Base-by-base conservation (phyloP, 2,329 filamentous ascomycete genomes). In the Zopfia rhizophila region DNA sequence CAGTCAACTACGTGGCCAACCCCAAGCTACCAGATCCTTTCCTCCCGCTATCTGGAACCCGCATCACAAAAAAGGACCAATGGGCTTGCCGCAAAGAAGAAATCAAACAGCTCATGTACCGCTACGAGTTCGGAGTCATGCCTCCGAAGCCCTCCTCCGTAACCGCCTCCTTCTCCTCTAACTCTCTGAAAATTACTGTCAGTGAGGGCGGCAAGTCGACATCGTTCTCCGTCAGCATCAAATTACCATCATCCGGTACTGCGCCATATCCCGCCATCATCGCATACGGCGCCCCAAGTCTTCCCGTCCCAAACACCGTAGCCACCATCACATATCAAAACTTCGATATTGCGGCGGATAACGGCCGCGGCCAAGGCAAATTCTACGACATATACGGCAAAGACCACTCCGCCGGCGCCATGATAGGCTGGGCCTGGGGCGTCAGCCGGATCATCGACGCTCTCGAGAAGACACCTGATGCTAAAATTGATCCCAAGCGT, bases 381-480 rank as follows among this genome's bases (percentile, higher is more conserved):
- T 84, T 84, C 71, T 85, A 81, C 67, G 76, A 75, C 25, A 72
- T 84, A 5, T 82, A 82, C 53, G 81, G 81, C 30, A 71, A 62
- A 45, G 61, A 66, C 10, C 77, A 81, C 68, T 73, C 69, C 21
- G 81, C 81, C 3, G 78, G 80, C 22, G 80, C 79, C 3, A 66
- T 82, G 53, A 82, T 78, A 3, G 79, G 82, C 21, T 83, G 81
- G 80, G 78, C 81, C 2, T 85, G 81, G 81, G 82, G 79, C 35
- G 78, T 83, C 2, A 75, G 76, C 52, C 78, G 80, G 21, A 74
- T 84, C 48, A 76, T 84, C 48, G 81, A 85, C 60, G 79, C 75
- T 1, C 72, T 85, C 24, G 80, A 82, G 68, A 62, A 47, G 13
- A 72, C 73, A 1, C 55, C 17, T 33, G 33, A 7, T 44, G 70